Conservation (phyloP, 2,329 filamentous ascomycete genomes). For the Aureobasidium lini region DNA sequence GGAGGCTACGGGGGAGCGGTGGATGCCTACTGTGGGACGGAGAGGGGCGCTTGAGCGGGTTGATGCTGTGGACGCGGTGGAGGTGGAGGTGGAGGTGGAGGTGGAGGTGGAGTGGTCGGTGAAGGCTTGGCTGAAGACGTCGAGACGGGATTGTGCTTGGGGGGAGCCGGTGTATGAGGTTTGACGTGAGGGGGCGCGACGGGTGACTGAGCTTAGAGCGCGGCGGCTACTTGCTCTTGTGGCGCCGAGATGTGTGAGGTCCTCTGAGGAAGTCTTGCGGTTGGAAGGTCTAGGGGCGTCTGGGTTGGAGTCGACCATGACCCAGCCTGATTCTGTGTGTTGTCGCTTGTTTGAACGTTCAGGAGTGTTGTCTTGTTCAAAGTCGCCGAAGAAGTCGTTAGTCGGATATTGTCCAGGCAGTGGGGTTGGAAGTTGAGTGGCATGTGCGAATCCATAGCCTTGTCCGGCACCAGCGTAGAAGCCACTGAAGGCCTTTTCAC, state of each 20-base stretch:
- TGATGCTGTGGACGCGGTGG: background rate
- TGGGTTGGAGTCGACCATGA: slow-evolving; percentile 32
- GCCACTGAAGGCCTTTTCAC: slow-evolving; percentile 61
- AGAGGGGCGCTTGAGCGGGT: background rate
- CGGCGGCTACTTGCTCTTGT: slow-evolving; percentile 26
- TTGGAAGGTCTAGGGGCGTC: background rate
- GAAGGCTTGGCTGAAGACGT: background rate
- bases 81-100: background rate
- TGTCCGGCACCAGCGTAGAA: slow-evolving; percentile 80
- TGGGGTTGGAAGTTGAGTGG: slow-evolving; percentile 30
- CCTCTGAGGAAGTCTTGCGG: slow-evolving; percentile 2
- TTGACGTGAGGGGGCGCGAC: slow-evolving; percentile 28
- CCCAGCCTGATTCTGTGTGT: slow-evolving; percentile 43
- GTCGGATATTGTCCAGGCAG: slow-evolving; percentile 50
- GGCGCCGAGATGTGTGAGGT: slow-evolving; percentile 15
- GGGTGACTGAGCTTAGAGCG: slow-evolving; percentile 38
- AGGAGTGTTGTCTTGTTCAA: slow-evolving; percentile 37
- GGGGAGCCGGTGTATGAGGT: slow-evolving; percentile 30
- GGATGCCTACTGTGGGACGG: background rate
- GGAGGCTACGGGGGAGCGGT: background rate
- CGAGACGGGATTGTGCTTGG: slow-evolving; percentile 1
- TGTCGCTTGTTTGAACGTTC: slow-evolving; percentile 40
- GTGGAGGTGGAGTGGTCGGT: background rate
- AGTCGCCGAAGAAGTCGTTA: slow-evolving; percentile 39
- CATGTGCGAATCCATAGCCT: slow-evolving; percentile 54